Evolutionary conservation across 805 yeast species (phyloP), one percentile per base, ranked within the genome.

Genomic region (Metschnikowia dekortorum): DNA sequence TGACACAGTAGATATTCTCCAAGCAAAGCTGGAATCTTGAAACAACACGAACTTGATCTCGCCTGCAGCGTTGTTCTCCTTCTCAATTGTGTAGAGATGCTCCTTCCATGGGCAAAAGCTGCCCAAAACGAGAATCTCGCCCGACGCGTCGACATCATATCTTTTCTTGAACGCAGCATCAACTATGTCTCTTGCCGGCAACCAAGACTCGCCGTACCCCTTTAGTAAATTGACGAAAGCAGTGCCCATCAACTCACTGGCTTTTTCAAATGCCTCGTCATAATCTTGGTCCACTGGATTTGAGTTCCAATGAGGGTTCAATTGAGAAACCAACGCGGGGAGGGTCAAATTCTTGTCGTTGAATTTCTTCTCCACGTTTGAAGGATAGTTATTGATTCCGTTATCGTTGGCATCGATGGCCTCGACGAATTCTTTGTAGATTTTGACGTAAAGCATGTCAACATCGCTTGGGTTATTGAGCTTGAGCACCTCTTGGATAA

Each of bases 381-480:
- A 79, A 4, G 72, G 61, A 61, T 82, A 88, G 60, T 87, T 84
- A 64, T 79, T 78, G 55, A 92, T 81, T 62, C 99, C 99, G 63
- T 94, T 94, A 67, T 94, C 99, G 63, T 91, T 89, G 50, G 97
- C 99, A 69, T 91, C 99, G 33, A 94, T 76, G 8, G 96, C 84
- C 69, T 94, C 98, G 52, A 94, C 74, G 61, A 94, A 89, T 55
- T 86, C 92, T 51, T 80, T 79, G 73, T 94, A 94, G n/a, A 92
- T 74, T 66, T 87, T 87, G 37, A 76, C 74, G 66, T 85, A 89
- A 42, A 94, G 71, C 32, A 83, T 68, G 18, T 85, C 86, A 36
- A 88, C 69, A 35, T 71, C 63, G 41, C 62, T 60, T 8, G 65
- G 60, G 9, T 61, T 56, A 13, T 71, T 71, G 50, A 70, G 71